Conservation (phyloP, 257 asterid genomes). For the Jacaranda copaia region DNA sequence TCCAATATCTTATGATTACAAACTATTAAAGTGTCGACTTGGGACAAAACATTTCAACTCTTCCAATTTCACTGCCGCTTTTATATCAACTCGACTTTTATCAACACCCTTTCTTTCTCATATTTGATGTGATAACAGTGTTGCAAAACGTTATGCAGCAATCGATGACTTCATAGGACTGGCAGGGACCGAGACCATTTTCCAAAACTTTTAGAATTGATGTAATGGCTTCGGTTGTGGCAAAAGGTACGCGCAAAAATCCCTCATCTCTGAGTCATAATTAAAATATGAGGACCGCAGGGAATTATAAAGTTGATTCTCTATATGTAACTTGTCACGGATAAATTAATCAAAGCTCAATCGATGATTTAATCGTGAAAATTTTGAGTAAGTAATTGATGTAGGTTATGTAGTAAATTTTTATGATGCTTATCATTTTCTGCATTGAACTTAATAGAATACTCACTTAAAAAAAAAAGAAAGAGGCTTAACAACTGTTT, state of each 20-base stretch:
- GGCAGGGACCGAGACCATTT: not conserved
- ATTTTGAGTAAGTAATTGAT: no score
- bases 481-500: no score
- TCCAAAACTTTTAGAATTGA: not conserved
- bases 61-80: not conserved
- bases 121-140: not conserved
- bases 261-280: not conserved
- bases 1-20: no score
- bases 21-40: no score
- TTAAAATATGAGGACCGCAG: not conserved
- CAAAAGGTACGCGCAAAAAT: not conserved
- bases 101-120: slow-evolving; percentile 22
- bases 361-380: no score
- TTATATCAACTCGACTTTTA: not conserved
- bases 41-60: no score
- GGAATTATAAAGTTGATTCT: not conserved
- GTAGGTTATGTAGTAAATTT: no score
- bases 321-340: not conserved
- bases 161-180: slow-evolving; percentile 2
- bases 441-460: no score
- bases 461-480: no score
- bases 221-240: not conserved
- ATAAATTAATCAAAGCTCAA: not conserved
- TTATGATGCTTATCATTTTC: no score
- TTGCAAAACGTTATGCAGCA: not conserved